Evolutionary conservation across 2,329 filamentous ascomycete species (phyloP).

Genomic region (Fusarium mundagurra): DNA sequence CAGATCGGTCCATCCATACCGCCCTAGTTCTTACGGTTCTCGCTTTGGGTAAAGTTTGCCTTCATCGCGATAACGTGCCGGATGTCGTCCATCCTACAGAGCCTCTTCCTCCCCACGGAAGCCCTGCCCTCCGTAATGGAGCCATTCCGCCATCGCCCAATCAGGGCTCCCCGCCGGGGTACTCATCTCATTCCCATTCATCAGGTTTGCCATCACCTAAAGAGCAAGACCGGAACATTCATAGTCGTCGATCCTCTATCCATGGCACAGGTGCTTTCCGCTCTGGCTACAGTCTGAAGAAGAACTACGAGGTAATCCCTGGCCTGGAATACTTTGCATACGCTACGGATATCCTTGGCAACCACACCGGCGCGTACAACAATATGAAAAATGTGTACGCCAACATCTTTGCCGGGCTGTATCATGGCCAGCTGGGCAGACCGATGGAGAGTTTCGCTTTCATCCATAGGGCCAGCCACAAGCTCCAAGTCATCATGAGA

Average conservation of each 20-base stretch:
- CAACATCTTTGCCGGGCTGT: slow-evolving; percentile 84
- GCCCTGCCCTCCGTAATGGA: slow-evolving; percentile 57
- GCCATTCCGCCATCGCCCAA: slow-evolving; percentile 60
- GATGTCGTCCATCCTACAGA: slow-evolving; percentile 61
- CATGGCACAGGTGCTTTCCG: slow-evolving; percentile 51
- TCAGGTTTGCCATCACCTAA: slow-evolving; percentile 63
- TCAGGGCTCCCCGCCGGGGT: slow-evolving; percentile 63
- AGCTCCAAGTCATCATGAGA: slow-evolving; percentile 77
- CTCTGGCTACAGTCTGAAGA: slow-evolving; percentile 48
- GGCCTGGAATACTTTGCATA: slow-evolving; percentile 90
- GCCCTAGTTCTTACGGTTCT: slow-evolving; percentile 85
- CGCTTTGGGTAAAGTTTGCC: slow-evolving; percentile 86
- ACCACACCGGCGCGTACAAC: slow-evolving; percentile 79
- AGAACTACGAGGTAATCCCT: slow-evolving; percentile 86
- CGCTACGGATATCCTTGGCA: slow-evolving; percentile 86
- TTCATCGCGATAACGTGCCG: slow-evolving; percentile 62
- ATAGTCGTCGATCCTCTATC: slow-evolving; percentile 63
- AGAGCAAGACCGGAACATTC: slow-evolving; percentile 57
- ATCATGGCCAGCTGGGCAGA: slow-evolving; percentile 86
- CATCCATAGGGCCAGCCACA: slow-evolving; percentile 65
- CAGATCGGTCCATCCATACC: slow-evolving; percentile 76
- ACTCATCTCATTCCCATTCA: slow-evolving; percentile 58
- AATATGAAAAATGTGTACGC: slow-evolving; percentile 87
- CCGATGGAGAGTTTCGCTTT: slow-evolving; percentile 84
- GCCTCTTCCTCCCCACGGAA: slow-evolving; percentile 46